A percentile compares a stretch with the other conserved stretches of the same genome.
Conservation (phyloP, 495 filamentous ascomycete genomes). For the Talaromyces wortmannii region DNA sequence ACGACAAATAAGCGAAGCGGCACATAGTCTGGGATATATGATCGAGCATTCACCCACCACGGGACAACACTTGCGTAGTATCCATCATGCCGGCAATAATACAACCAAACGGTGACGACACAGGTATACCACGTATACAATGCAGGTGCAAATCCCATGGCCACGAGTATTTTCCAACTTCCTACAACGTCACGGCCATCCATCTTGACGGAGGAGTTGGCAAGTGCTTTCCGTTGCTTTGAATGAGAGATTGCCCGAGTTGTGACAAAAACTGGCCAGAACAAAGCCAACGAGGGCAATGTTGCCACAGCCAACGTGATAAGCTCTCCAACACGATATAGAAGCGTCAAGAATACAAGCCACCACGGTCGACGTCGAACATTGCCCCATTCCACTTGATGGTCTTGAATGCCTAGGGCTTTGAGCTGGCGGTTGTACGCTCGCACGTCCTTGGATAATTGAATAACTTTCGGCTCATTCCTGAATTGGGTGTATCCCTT, state of each 20-base stretch:
- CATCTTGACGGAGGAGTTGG: conserved; percentile 76
- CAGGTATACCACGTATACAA: conserved; percentile 68
- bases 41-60: conserved; percentile 22
- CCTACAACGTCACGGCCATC: conserved; percentile 79
- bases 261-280: conserved; percentile 72
- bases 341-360: conserved; percentile 58
- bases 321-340: conserved; percentile 68
- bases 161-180: conserved; percentile 85
- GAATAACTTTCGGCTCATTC: conserved; percentile 66
- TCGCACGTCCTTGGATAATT: conserved; percentile 60
- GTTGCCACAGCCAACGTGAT: conserved; percentile 59
- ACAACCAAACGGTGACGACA: conserved; percentile 57
- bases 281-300: conserved; percentile 68
- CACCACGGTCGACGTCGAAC: conserved; percentile 49
- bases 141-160: conserved; percentile 66
- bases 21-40: conserved; percentile 60
- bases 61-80: conserved; percentile 24
- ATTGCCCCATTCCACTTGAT: conserved; percentile 72
- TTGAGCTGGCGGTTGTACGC: conserved; percentile 74
- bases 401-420: conserved; percentile 69
- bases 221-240: conserved; percentile 73
- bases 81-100: conserved; percentile 62
- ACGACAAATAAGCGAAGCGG: conserved; percentile 63
- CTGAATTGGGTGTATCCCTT: conserved; percentile 78
- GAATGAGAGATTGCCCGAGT: conserved; percentile 68